Base-by-base conservation (phyloP, 495 filamentous ascomycete species). In the Staphylotrichum tortipilum region DNA sequence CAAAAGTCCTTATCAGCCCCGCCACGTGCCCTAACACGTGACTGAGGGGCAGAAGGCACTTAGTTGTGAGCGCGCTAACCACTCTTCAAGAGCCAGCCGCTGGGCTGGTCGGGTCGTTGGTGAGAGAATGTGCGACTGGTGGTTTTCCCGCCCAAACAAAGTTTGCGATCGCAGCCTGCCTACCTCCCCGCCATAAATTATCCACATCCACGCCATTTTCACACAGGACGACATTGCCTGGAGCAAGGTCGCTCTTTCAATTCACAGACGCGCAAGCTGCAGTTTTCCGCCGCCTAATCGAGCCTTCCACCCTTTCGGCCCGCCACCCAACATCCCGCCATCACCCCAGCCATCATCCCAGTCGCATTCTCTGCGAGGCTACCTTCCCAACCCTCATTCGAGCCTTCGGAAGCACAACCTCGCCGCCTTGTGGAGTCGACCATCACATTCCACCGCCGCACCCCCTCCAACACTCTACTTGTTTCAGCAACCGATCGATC, bases 161-260 rank as follows among this genome's bases (percentile, higher is more conserved):
- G 19, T 53, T 51, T 54, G 44, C 51, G 42, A 46, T 26, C 36
- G 41, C 23, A 37, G 18, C 33, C n/a, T n/a, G 10, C 26, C 6
- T 28, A 14, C 11, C 14, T n/a, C 21, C 14, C 19, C 14, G 11
- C 39, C 33, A 36, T n/a, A n/a, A n/a, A n/a, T n/a, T n/a, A 42
- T 29, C 23, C 44, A 22, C 26, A 28, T 28, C 33, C 29, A 17
- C 45, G 50, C 21, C 39, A 43, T 35, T 50, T 40, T 43, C 46
- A 37, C 53, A 22, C 46, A 19, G 46, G 50, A 47, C 29, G 44
- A 48, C 52, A 42, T 53, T 61, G 60, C 60, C 60, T 63, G 60
- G 61, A 47, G 58, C 61, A 64, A 54, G 44, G 55, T 61, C 61
- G 53, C 44, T 36, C 53, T 50, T 61, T 64, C 56, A 51, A 37